phyloP scores from a whole-genome alignment of 495 filamentous ascomycete species.

The Penicillium verhagenii region DNA sequence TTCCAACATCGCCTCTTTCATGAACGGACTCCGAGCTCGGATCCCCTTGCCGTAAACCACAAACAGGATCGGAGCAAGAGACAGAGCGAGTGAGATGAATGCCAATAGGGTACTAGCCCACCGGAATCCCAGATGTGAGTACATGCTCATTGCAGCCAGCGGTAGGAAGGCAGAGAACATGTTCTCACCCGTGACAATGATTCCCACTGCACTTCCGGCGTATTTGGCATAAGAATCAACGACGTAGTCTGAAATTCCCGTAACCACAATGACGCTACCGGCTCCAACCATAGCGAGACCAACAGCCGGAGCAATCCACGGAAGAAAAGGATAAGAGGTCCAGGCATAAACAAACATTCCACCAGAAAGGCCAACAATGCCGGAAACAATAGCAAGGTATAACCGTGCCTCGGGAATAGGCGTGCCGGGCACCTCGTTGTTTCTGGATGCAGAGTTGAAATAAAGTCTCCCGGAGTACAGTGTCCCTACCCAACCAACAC shows the following conservation, averaged over 20 bases:
- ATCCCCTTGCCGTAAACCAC: slow-evolving; percentile 29
- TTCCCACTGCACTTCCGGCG: slow-evolving; percentile 35
- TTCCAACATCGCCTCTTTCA: slow-evolving; percentile 34
- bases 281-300: slow-evolving; percentile 38
- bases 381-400: slow-evolving; percentile 30
- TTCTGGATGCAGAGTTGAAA: slow-evolving; percentile 29
- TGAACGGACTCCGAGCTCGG: slow-evolving; percentile 35
- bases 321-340: slow-evolving; percentile 33
- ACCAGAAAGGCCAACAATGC: slow-evolving; percentile 32
- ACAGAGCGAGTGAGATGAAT: slow-evolving; percentile 35
- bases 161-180: slow-evolving; percentile 37
- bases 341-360: slow-evolving; percentile 43
- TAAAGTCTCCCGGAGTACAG: slow-evolving; percentile 28
- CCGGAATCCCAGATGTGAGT: slow-evolving; percentile 38
- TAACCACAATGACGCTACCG: slow-evolving; percentile 31
- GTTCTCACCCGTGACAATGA: slow-evolving; percentile 38
- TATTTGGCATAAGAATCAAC: slow-evolving; percentile 35
- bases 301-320: slow-evolving; percentile 39
- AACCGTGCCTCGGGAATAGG: slow-evolving; percentile 41
- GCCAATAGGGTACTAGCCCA: slow-evolving; percentile 46
- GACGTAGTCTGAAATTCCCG: slow-evolving; percentile 32
- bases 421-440: slow-evolving; percentile 28
- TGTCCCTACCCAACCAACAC: slow-evolving; percentile 27
- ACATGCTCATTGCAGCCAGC: slow-evolving; percentile 44
- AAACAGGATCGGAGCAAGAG: slow-evolving; percentile 31